Percentiles rank a stretch among this genome's conserved stretches.
phyloP scores from a whole-genome alignment of 2,329 filamentous ascomycete species.

The Apiospora kogelbergensis region DNA sequence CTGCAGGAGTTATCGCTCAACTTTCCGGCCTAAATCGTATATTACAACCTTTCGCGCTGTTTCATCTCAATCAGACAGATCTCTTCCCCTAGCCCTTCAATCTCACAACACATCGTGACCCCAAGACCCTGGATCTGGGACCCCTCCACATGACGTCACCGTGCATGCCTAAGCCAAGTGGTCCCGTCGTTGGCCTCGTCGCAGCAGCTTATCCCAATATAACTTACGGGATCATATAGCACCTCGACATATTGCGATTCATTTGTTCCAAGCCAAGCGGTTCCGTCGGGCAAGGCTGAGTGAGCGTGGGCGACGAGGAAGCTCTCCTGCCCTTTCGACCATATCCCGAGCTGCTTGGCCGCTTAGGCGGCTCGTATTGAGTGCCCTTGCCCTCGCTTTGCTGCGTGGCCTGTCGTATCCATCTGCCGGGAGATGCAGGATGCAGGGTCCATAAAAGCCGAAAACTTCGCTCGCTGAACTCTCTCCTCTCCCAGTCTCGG shows the following conservation, averaged over 20 bases:
- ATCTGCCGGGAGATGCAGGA: background rate
- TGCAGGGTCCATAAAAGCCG: background rate
- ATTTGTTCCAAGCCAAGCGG: background rate
- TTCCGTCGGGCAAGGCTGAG: background rate
- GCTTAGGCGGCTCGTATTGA: background rate
- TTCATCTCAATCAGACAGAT: background rate
- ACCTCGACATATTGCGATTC: background rate
- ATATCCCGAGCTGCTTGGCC: background rate
- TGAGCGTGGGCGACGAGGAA: background rate
- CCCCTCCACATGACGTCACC: slow-evolving; percentile 2
- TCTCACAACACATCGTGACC: background rate
- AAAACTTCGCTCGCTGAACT: slow-evolving; percentile 4
- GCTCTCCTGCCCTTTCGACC: background rate
- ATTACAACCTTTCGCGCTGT: background rate
- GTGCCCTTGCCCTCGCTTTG: background rate
- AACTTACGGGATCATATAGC: background rate
- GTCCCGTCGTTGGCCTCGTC: background rate
- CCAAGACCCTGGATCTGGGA: slow-evolving; percentile 5
- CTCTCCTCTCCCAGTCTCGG: too few species aligned
- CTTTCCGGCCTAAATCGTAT: background rate
- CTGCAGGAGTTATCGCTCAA: background rate
- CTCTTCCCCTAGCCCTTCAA: slow-evolving; percentile 5
- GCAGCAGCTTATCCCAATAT: background rate
- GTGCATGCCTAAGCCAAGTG: background rate
- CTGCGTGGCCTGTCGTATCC: background rate